Evolutionary conservation across 129 eudicot genomes (phyloP).

Genomic region (Mikania micrantha): DNA sequence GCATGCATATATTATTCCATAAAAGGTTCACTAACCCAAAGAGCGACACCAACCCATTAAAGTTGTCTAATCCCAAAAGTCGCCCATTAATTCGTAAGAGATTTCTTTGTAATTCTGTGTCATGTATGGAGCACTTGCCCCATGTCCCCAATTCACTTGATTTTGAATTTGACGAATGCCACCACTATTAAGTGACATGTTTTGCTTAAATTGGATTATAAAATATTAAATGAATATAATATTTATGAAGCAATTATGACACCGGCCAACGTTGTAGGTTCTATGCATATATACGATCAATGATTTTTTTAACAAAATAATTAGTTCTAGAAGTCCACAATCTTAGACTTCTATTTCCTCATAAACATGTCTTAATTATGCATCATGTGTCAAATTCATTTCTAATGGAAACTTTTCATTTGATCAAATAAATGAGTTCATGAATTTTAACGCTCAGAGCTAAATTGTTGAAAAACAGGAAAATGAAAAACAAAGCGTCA

Average conservation of each 20-base stretch:
- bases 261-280: slow-evolving; percentile 13
- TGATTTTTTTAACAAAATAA: not conserved
- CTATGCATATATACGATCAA: slow-evolving; percentile 5
- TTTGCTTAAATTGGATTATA: not conserved
- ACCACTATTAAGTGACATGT: slow-evolving; percentile 5
- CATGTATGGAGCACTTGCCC: slow-evolving; percentile 7
- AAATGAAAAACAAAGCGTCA: too few species aligned
- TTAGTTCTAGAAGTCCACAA: slow-evolving; percentile 3
- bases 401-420: not conserved
- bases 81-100: not conserved
- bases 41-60: slow-evolving; percentile 8
- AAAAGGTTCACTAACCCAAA: not conserved
- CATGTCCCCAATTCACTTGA: slow-evolving; percentile 12
- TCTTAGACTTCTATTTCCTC: not conserved
- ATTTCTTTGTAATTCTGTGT: not conserved
- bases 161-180: slow-evolving; percentile 4
- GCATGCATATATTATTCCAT: too few species aligned
- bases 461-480: too few species aligned
- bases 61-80: slow-evolving; percentile 6
- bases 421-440: too few species aligned
- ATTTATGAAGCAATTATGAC: not conserved
- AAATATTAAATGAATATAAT: not conserved
- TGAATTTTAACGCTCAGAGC: too few species aligned
- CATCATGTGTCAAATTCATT: not conserved
- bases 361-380: not conserved